A percentile compares a stretch with the other conserved stretches of the same genome.
These are phyloP conservation scores for Strobilomyces dryophilus DNA, from an alignment of 768 basidiomycete genomes.

Conservation along the genomic window DNA sequence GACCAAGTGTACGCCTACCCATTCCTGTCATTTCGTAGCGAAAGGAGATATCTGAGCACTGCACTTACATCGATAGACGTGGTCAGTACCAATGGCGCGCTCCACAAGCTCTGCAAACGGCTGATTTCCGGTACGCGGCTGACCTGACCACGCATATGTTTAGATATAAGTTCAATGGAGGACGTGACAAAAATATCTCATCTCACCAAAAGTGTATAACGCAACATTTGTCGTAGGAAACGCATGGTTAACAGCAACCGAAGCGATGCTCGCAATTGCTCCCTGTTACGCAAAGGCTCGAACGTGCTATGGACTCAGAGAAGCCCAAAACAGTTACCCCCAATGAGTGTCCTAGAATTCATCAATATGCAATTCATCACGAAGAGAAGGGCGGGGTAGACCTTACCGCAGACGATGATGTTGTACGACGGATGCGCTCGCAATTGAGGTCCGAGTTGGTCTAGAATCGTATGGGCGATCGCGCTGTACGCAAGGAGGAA, in stretches of 20 bases:
- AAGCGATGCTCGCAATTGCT: slow-evolving; percentile 37
- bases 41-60: not conserved
- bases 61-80: slow-evolving; percentile 40
- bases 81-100: slow-evolving; percentile 30
- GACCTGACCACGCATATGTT: slow-evolving; percentile 33
- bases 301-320: not conserved
- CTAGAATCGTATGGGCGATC: slow-evolving; percentile 28
- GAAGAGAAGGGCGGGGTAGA: not conserved
- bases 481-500: slow-evolving; percentile 35
- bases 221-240: slow-evolving; percentile 24
- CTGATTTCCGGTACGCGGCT: slow-evolving; percentile 45
- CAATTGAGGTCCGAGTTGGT: slow-evolving; percentile 29
- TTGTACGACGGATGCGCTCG: slow-evolving; percentile 31
- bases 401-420: slow-evolving; percentile 31
- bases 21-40: slow-evolving; percentile 1
- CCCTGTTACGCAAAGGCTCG: slow-evolving; percentile 25
- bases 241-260: slow-evolving; percentile 28
- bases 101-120: slow-evolving; percentile 41
- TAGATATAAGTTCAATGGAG: not conserved
- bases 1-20: slow-evolving; percentile 40
- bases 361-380: slow-evolving; percentile 1
- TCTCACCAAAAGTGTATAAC: slow-evolving; percentile 45
- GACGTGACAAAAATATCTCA: not conserved
- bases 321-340: slow-evolving; percentile 25
- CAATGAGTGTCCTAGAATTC: slow-evolving; percentile 36